A percentile compares a stretch with the other conserved stretches of the same genome.
Conservation (phyloP, 163 green algal species). For the Prototheca stagnorum region DNA sequence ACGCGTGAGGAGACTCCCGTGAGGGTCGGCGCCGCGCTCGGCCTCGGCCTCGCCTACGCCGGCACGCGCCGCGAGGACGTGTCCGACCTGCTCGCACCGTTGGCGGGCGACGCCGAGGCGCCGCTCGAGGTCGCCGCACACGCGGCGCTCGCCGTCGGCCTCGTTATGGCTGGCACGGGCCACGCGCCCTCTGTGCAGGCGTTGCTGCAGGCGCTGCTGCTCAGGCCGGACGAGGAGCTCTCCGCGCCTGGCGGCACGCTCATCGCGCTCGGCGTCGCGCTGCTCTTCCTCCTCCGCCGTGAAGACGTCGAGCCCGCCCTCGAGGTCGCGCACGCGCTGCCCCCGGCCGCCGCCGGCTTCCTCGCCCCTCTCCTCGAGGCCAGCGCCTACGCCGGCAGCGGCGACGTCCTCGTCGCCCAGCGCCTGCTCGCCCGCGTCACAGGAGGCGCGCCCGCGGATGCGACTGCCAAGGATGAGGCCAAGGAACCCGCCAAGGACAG, state of each 20-base stretch:
- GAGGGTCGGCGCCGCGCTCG: constrained; percentile 73
- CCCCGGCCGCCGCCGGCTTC: constrained; percentile 13
- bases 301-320: constrained; percentile 77
- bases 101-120: constrained; percentile 61
- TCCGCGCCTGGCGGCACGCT: constrained; percentile 43
- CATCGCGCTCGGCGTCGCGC: constrained; percentile 66
- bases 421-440: constrained; percentile 27
- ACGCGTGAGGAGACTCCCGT: constrained; percentile 24
- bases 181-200: constrained; percentile 56
- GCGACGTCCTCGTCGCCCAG: constrained; percentile 90
- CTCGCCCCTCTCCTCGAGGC: constrained; percentile 56
- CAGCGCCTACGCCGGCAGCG: constrained; percentile 84
- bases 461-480: background rate
- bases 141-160: constrained; percentile 70
- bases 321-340: constrained; percentile 41
- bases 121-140: constrained; percentile 48
- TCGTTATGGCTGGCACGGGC: constrained; percentile 69
- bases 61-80: constrained; percentile 45
- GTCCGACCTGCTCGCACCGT: constrained; percentile 59
- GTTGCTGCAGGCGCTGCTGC: constrained; percentile 64
- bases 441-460: background rate
- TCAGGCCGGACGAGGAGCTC: constrained; percentile 59
- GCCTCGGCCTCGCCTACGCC: constrained; percentile 88
- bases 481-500: no score
- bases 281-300: constrained; percentile 84